Percentiles rank a stretch among this genome's conserved stretches.
These are phyloP conservation scores for Yamagishiella unicocca DNA, from an alignment of 139 green algal genomes.

Conservation along the genomic window DNA sequence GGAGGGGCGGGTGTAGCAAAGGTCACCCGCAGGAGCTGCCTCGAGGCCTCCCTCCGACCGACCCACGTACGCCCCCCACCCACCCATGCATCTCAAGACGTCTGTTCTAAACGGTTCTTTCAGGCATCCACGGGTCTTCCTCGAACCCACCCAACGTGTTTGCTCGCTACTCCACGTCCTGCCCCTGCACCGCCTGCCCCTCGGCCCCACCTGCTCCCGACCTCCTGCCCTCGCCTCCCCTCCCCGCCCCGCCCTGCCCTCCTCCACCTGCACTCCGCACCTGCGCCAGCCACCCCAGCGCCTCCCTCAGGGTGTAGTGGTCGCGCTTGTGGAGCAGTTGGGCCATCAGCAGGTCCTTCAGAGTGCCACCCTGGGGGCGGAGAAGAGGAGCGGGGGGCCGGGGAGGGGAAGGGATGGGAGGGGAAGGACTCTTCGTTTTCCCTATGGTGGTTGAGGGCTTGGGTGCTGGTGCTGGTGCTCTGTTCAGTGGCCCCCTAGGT, in stretches of 20 bases:
- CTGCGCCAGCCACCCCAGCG: slow-evolving; percentile 34
- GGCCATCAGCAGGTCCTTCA: slow-evolving; percentile 39
- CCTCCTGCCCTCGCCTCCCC: neutral
- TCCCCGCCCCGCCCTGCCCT: neutral
- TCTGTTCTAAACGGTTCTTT: no score
- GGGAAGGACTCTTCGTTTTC: no score
- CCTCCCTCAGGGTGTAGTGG: slow-evolving; percentile 29
- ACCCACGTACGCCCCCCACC: no score
- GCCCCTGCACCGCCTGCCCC: neutral
- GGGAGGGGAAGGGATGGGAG: neutral
- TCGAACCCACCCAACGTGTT: no score
- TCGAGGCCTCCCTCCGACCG: no score
- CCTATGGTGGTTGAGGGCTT: neutral
- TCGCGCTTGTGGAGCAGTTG: neutral
- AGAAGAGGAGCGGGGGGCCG: neutral
- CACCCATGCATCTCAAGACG: no score
- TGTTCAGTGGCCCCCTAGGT: no score
- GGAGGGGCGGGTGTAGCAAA: neutral
- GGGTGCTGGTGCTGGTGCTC: no score
- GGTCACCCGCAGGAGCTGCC: no score
- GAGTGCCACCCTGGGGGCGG: slow-evolving; percentile 24
- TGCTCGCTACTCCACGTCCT: no score
- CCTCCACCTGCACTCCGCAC: neutral
- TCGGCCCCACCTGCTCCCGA: neutral
- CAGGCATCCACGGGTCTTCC: no score